Evolutionary conservation across 306 rosid species (phyloP), one percentile per base, ranked within the genome.

Genomic region (Medicago ruthenica): DNA sequence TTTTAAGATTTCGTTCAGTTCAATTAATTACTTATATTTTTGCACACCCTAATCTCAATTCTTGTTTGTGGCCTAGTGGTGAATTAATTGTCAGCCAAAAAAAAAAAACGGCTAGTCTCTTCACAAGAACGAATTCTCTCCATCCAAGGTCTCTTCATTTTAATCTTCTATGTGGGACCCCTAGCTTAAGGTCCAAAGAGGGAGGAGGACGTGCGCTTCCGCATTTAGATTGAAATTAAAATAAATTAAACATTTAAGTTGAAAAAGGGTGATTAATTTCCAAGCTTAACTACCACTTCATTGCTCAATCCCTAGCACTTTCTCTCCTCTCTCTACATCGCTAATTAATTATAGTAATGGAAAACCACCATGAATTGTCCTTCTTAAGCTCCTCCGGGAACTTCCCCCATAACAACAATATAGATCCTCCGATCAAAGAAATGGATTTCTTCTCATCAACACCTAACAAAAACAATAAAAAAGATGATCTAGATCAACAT

Each of bases 401-500:
- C 71, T 65, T 59, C 24, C 53, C 36, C 45, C 36, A 9, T n/a
- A 64, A 20, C 70, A 57, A 27, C 17, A 70, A 48, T 13, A 21
- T 17, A 31, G 41, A 62, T 64, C 51, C 71, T 74, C 72, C 77
- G 7, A 60, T 86, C 83, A 83, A 74, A 45, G 89, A 83, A 77
- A 34, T 83, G 81, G 83, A 86, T 71, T 80, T 86, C 83, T 86
- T 86, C 78, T 70, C 80, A 9, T 17, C 31, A 66, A 1, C 31
- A 17, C 5, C 40, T 14, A 47, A 27, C 12, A 34, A 34, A 34
- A 8, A 15, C 13, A 47, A 16, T 4, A 34, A 34, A 34, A 3
- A 15, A 15, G 18, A 48, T n/a, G 58, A n/a, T 27, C 67, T 13
- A 31, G 69, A 63, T 78, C 85, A 12, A 65, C 83, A 3, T 34